Percentiles rank a stretch among this genome's conserved stretches.
Evolutionary conservation across 352 stramenopile genomes (phyloP).

Genomic region (Pythium myriotylum): DNA sequence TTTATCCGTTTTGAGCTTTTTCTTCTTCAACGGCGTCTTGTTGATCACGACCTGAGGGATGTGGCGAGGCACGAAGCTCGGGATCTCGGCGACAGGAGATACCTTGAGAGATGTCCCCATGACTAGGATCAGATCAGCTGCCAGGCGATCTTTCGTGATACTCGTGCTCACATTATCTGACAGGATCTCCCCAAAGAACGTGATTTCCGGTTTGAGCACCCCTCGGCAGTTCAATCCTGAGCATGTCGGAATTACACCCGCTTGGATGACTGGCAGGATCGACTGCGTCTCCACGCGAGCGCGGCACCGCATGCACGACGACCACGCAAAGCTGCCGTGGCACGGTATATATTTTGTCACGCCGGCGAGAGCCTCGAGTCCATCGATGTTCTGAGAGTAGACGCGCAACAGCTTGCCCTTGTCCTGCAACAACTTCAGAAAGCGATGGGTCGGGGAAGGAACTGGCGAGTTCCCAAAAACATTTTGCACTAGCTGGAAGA

Average conservation of each 20-base stretch:
- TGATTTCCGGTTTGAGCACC: conserved; percentile 97
- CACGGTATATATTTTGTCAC: conserved; percentile 93
- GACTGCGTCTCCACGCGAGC: conserved; percentile 48
- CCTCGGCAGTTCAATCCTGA: conserved; percentile 80
- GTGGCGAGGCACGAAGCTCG: conserved; percentile 75
- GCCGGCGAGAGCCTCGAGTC: conserved; percentile 91
- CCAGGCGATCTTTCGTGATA: conserved; percentile 69
- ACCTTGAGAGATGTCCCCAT: conserved; percentile 98
- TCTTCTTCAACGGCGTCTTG: conserved; percentile 84
- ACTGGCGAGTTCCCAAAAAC: conserved; percentile 70
- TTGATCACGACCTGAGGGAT: conserved; percentile 92
- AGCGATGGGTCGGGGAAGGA: conserved; percentile 95
- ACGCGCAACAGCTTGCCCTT: conserved; percentile 91
- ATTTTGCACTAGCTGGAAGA: conserved; percentile 94
- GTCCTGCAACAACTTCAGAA: conserved; percentile 92
- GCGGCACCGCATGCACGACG: conserved; percentile 90
- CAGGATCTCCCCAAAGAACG: conserved; percentile 97
- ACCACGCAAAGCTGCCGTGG: conserved; percentile 92
- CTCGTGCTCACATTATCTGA: conserved; percentile 84
- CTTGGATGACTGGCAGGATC: conserved; percentile 77
- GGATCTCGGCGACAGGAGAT: conserved; percentile 92
- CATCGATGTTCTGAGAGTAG: conserved; percentile 99
- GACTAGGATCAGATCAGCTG: conserved; percentile 96
- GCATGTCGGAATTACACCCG: conserved; percentile 73
- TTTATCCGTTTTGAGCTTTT: conserved; percentile 45